Evolutionary conservation across 352 stramenopile genomes (phyloP).

Genomic region (Pythium scleroteichum): DNA sequence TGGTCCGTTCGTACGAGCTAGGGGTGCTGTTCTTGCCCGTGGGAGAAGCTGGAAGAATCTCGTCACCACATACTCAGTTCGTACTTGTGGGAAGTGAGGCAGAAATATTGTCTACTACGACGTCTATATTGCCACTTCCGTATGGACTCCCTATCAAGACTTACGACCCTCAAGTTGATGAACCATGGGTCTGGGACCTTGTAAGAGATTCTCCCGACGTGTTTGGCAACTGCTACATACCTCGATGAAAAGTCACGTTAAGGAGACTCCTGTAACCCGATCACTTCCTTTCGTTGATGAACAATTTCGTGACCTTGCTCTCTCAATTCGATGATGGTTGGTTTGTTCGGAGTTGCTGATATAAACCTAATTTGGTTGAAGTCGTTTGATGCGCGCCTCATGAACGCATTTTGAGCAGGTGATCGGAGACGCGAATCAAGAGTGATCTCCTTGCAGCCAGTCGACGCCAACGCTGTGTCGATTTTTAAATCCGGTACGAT

Average conservation of each 20-base stretch:
- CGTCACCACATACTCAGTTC: background rate
- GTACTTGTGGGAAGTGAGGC: slow-evolving; percentile 3
- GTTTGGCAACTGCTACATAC: slow-evolving; percentile 74
- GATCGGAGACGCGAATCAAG: slow-evolving; percentile 31
- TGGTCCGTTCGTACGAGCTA: slow-evolving; percentile 84
- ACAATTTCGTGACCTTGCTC: slow-evolving; percentile 28
- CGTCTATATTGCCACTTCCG: slow-evolving; percentile 46
- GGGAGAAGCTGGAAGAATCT: background rate
- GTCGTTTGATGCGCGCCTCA: slow-evolving; percentile 35
- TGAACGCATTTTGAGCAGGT: slow-evolving; percentile 66
- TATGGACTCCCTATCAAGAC: slow-evolving; percentile 68
- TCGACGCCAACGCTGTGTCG: slow-evolving; percentile 1
- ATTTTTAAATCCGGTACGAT: slow-evolving; percentile 23
- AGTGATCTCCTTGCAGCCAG: too few species aligned
- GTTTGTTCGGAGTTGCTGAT: background rate
- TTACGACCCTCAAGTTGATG: slow-evolving; percentile 68
- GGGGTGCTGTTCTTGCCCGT: slow-evolving; percentile 67
- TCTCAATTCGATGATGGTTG: background rate
- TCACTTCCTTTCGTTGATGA: slow-evolving; percentile 38
- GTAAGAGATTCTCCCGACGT: slow-evolving; percentile 64
- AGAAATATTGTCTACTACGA: background rate
- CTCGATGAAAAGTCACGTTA: slow-evolving; percentile 26
- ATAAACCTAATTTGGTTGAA: background rate
- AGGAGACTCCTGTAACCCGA: slow-evolving; percentile 8
- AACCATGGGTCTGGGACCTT: slow-evolving; percentile 84